Evolutionary conservation across 768 basidiomycete genomes (phyloP).

Genomic region (Udeniomyces megalosporus): DNA sequence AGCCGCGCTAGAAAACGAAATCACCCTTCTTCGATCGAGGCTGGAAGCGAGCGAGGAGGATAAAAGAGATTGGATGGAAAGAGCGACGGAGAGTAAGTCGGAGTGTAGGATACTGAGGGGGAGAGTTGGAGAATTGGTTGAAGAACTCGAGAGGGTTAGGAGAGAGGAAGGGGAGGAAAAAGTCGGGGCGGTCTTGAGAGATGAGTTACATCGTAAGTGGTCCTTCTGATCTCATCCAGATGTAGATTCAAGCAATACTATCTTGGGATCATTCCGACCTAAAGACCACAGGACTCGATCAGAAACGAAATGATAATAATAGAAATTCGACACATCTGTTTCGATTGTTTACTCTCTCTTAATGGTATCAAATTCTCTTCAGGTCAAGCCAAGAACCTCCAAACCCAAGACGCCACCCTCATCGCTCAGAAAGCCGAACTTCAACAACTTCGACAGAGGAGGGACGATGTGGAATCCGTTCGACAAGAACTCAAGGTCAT

Average conservation of each 20-base stretch:
- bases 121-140: constrained; percentile 5
- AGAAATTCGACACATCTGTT: too few species aligned
- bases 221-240: not conserved
- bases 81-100: not conserved
- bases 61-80: not conserved
- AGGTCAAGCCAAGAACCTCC: constrained; percentile 12
- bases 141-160: constrained; percentile 3
- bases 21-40: not conserved
- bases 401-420: constrained; percentile 1
- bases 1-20: not conserved
- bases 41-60: constrained; percentile 5
- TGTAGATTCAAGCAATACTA: too few species aligned
- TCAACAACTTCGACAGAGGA: constrained; percentile 5
- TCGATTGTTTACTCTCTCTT: too few species aligned
- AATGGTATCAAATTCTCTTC: too few species aligned
- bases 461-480: constrained; percentile 7
- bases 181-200: not conserved
- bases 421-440: constrained; percentile 1
- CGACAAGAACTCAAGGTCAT: not conserved
- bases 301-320: too few species aligned
- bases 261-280: too few species aligned
- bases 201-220: constrained; percentile 13
- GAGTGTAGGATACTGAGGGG: not conserved
- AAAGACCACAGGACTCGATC: too few species aligned
- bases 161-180: constrained; percentile 11